Percentiles rank a stretch among this genome's conserved stretches.
These are phyloP conservation scores for Orbilia quercus DNA, from an alignment of 2,329 filamentous ascomycete species.

Conservation along the genomic window DNA sequence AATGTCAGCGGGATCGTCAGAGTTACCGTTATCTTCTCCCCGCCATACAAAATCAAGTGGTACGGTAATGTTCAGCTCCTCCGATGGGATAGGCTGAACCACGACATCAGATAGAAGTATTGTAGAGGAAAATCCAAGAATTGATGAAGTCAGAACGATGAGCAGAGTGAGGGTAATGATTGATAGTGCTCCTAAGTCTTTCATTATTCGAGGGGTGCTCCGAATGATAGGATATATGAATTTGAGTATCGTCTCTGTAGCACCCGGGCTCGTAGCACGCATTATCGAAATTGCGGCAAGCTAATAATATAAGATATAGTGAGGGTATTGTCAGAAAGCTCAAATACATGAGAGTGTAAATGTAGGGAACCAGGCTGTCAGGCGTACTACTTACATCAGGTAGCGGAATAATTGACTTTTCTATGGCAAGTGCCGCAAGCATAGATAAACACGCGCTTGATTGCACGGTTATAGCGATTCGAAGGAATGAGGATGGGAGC, in stretches of 20 bases:
- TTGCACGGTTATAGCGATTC: constrained; percentile 16
- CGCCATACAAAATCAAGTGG: constrained; percentile 14
- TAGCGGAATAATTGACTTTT: constrained; percentile 20
- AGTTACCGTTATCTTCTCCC: not conserved
- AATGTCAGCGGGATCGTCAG: not conserved
- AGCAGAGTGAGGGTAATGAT: constrained; percentile 8
- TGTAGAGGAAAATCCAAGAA: constrained; percentile 14
- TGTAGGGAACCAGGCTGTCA: too few relatives aligned
- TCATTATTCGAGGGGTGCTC: not conserved
- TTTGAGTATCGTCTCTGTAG: constrained; percentile 2
- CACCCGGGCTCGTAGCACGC: constrained; percentile 6
- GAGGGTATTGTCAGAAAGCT: too few relatives aligned
- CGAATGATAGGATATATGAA: constrained; percentile 8
- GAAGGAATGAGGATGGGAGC: constrained; percentile 10
- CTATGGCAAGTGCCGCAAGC: constrained; percentile 29
- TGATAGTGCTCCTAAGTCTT: constrained; percentile 1
- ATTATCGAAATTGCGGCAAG: constrained; percentile 20
- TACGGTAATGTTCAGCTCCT: not conserved
- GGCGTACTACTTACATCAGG: constrained; percentile 14
- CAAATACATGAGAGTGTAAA: too few relatives aligned
- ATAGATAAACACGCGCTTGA: constrained; percentile 23
- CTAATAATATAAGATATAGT: not conserved
- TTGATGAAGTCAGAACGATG: constrained; percentile 5
- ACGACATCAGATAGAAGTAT: constrained; percentile 13
- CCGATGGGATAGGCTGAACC: constrained; percentile 14